Percentiles rank a stretch among this genome's conserved stretches.
Evolutionary conservation across 352 stramenopile species (phyloP).

Genomic region (Phytopythium chamaehyphon): DNA sequence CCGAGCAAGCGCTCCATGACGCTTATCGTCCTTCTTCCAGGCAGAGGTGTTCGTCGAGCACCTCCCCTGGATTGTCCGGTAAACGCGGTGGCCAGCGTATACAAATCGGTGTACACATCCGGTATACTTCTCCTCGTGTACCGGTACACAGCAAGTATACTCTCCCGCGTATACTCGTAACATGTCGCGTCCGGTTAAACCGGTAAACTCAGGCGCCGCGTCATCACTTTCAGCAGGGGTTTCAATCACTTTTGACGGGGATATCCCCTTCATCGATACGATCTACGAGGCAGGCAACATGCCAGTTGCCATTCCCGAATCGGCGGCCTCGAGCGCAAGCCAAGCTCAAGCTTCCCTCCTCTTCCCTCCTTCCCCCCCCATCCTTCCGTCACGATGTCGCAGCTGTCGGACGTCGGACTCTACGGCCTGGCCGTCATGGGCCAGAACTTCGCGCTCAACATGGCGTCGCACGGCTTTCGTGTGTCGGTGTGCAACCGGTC

Average conservation of each 20-base stretch:
- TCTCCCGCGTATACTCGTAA: background rate
- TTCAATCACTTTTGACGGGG: conserved; percentile 9
- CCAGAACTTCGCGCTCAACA: conserved; percentile 99
- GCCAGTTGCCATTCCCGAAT: conserved; percentile 19
- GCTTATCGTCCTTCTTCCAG: too few species aligned
- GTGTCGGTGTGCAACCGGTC: conserved; percentile 98
- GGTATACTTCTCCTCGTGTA: too few species aligned
- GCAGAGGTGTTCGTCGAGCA: too few species aligned
- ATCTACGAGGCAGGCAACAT: background rate
- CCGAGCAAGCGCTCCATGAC: too few species aligned
- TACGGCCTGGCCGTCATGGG: conserved; percentile 95
- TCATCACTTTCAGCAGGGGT: too few species aligned
- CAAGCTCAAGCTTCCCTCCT: conserved; percentile 1
- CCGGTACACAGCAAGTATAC: background rate
- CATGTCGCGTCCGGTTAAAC: conserved; percentile 1
- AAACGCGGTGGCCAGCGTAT: too few species aligned
- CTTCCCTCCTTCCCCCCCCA: conserved; percentile 4
- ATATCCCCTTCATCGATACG: background rate
- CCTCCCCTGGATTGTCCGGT: too few species aligned
- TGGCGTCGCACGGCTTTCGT: conserved; percentile 96
- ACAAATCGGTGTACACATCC: too few species aligned
- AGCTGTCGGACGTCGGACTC: conserved; percentile 84
- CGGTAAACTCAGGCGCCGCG: background rate
- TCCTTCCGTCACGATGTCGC: conserved; percentile 31
- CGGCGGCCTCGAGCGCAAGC: conserved; percentile 16